These are phyloP conservation scores for Sergeia podlipaevii DNA, from an alignment of 208 protist species.

Conservation along the genomic window DNA sequence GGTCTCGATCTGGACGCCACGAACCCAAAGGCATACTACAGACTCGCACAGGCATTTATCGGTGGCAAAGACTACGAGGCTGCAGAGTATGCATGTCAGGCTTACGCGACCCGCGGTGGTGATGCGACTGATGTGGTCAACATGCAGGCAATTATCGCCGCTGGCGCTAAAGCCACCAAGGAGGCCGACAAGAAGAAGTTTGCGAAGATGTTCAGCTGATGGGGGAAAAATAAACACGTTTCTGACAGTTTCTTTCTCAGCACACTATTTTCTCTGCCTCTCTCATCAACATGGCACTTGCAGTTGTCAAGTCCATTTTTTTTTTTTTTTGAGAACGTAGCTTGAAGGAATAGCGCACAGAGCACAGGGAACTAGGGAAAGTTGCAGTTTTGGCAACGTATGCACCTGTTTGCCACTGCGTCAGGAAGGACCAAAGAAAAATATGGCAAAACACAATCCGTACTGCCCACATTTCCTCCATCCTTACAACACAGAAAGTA, in stretches of 20 bases:
- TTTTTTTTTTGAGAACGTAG: too few species aligned
- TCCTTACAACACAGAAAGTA: too few species aligned
- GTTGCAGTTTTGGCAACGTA: too few species aligned
- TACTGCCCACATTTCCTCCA: too few species aligned
- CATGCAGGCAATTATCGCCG: conserved; percentile 28
- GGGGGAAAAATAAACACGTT: background rate
- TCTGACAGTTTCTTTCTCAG: background rate
- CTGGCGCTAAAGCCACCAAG: conserved; percentile 20
- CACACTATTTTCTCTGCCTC: background rate
- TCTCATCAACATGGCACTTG: too few species aligned
- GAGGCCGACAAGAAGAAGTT: conserved; percentile 56
- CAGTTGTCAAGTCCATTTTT: too few species aligned
- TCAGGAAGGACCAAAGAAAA: too few species aligned
- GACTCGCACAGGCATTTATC: conserved; percentile 50
- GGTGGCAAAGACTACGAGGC: conserved; percentile 43
- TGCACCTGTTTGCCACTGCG: too few species aligned
- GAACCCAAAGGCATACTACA: conserved; percentile 67
- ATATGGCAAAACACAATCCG: too few species aligned
- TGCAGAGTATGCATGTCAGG: conserved; percentile 24
- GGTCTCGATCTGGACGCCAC: conserved; percentile 33
- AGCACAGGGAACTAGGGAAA: too few species aligned
- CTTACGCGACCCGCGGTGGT: conserved; percentile 31
- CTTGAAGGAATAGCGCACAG: too few species aligned
- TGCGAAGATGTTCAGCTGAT: conserved; percentile 67
- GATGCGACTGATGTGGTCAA: conserved; percentile 27